Base-by-base conservation (phyloP, 1,139 yeast species). In the Candida pseudoviswanathii region DNA sequence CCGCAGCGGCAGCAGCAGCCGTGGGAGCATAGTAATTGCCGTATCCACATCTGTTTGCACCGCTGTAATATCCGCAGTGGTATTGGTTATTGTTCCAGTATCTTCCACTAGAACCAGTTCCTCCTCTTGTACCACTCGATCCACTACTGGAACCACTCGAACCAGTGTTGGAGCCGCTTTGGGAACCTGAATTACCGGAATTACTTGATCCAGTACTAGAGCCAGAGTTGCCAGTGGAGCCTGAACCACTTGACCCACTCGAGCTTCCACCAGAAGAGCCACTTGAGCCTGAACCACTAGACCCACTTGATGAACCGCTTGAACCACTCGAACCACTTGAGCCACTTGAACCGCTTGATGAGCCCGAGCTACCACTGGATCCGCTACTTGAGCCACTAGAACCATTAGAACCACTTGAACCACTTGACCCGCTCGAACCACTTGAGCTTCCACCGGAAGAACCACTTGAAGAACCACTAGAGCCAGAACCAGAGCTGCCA, bases 1-100 rank as follows among this genome's bases (percentile, higher is more conserved):
- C 55, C 3, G 54, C 55, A 5, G 51, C 52, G 7, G 55, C 55
- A 1, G 55, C 54, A 5, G 48, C 48, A n/a, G 54, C 52, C 3
- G 54, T 45, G 5, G 55, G 55, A 1, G 55, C 55, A 42, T 49
- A 53, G 33, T 47, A 51, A 11, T 51, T 45, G 24, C 55, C 55
- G 40, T 53, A 53, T 4, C 55, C 55, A 43, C 55, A 53, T 11
- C 31, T 39, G 32, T 25, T 25, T 16, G 38, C 45, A 29, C 16
- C 16, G 16, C 2, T 16, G 16, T 16, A 16, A 16, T 16, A 16
- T 16, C 32, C 33, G 21, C 52, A 50, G 34, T 47, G 50, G 11
- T 50, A 49, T 31, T 43, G 34, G 22, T 27, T 43, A 27, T 43
- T 43, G 6, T 33, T 11, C 33, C 42, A 39, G 24, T 9, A 11